These are phyloP conservation scores for Guyanaporus albipodus DNA, from an alignment of 768 basidiomycete genomes.

Conservation along the genomic window DNA sequence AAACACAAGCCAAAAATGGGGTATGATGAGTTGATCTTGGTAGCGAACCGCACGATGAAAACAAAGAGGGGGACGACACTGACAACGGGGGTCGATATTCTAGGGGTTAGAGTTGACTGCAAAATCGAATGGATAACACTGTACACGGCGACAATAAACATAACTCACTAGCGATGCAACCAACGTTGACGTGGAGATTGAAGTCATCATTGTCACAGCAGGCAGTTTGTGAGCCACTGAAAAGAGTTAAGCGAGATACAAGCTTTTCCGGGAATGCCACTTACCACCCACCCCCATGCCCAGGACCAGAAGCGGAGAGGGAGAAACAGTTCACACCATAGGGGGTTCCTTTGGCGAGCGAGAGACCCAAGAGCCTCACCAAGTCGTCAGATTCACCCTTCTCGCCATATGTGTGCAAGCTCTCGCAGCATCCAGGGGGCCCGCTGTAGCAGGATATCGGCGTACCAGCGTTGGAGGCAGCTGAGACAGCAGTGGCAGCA, in stretches of 20 bases:
- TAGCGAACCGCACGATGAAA: background rate
- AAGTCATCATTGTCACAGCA: constrained; percentile 38
- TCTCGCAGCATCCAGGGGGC: constrained; percentile 17
- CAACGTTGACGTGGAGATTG: constrained; percentile 36
- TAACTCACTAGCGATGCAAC: constrained; percentile 37
- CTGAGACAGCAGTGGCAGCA: constrained; percentile 36
- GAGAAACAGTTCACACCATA: constrained; percentile 35
- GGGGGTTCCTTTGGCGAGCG: accelerated
- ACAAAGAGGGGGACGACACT: constrained; percentile 19
- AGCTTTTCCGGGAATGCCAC: background rate
- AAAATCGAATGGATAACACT: background rate
- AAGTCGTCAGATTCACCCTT: background rate
- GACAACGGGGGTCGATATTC: background rate
- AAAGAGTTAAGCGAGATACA: background rate
- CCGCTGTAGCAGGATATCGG: constrained; percentile 27
- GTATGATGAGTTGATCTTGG: constrained; percentile 12
- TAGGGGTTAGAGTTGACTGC: constrained; percentile 21
- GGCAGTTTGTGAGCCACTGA: constrained; percentile 34
- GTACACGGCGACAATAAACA: accelerated
- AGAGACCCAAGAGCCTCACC: accelerated
- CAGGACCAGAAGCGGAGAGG: constrained; percentile 10
- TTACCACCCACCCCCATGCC: constrained; percentile 16
- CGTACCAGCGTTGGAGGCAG: constrained; percentile 44
- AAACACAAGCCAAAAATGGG: background rate
- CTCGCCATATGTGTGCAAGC: accelerated